Conservation (phyloP, 768 basidiomycete genomes). For the Kwoniella sp. region DNA sequence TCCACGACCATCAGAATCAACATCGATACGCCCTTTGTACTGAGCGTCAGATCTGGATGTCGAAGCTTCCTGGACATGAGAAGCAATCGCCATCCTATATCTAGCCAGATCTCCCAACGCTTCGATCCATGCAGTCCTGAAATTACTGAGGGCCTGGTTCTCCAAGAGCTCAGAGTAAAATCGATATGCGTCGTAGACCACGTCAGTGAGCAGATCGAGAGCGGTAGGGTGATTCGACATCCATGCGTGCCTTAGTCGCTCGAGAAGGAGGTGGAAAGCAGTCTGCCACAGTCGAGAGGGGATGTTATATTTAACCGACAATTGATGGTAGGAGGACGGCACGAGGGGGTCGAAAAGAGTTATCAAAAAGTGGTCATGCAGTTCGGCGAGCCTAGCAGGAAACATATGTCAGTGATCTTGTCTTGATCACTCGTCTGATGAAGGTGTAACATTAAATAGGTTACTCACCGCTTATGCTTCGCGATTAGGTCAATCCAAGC, state of each 20-base stretch:
- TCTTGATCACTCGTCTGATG: background rate
- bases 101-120: conserved; percentile 93
- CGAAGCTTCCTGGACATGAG: conserved; percentile 62
- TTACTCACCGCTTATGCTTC: conserved; percentile 77
- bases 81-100: conserved; percentile 94
- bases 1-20: conserved; percentile 64
- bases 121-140: conserved; percentile 88
- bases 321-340: conserved; percentile 82
- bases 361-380: conserved; percentile 82
- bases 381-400: conserved; percentile 73
- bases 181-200: conserved; percentile 90
- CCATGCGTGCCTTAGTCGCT: conserved; percentile 82
- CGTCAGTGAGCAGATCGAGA: conserved; percentile 88
- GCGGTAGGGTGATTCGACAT: conserved; percentile 60
- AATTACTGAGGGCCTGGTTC: conserved; percentile 68
- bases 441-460: conserved; percentile 9
- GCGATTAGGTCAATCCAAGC: conserved; percentile 58
- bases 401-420: conserved; percentile 3
- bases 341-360: conserved; percentile 83
- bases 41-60: background rate
- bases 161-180: conserved; percentile 90
- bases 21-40: conserved; percentile 36
- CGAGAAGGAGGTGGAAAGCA: conserved; percentile 85
- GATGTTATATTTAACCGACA: conserved; percentile 94
- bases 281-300: conserved; percentile 90